These are phyloP conservation scores for Afroboletus lepidellus DNA, from an alignment of 1,284 basidiomycete genomes.

Conservation along the genomic window DNA sequence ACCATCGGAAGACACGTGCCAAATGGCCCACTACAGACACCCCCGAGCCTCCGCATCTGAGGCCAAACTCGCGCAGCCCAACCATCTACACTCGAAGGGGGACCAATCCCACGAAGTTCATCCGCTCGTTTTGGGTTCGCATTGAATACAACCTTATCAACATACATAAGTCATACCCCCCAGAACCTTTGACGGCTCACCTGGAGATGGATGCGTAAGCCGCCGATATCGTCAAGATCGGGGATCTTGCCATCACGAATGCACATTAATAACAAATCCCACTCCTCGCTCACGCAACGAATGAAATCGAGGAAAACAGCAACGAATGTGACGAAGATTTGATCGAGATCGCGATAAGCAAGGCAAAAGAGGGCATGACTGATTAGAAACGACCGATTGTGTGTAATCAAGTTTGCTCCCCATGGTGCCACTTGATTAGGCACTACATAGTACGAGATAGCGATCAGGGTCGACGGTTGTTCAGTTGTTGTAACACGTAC, in stretches of 20 bases:
- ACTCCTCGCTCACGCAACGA: slow-evolving; percentile 3
- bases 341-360: slow-evolving; percentile 7
- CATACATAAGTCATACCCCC: neutral
- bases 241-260: slow-evolving; percentile 6
- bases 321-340: slow-evolving; percentile 11
- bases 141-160: slow-evolving; percentile 1
- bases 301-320: slow-evolving; percentile 9
- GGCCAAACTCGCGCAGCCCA: slow-evolving; percentile 18
- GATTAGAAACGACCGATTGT: slow-evolving; percentile 15
- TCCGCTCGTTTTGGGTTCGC: slow-evolving; percentile 10
- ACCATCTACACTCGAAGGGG: slow-evolving; percentile 11
- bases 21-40: slow-evolving; percentile 16
- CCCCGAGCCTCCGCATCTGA: slow-evolving; percentile 8
- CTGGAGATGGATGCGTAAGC: slow-evolving; percentile 5
- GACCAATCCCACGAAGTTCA: slow-evolving; percentile 13
- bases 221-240: slow-evolving; percentile 4
- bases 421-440: slow-evolving; percentile 13
- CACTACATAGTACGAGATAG: slow-evolving; percentile 8
- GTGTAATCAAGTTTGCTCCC: slow-evolving; percentile 8
- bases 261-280: slow-evolving; percentile 2
- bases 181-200: neutral
- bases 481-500: neutral
- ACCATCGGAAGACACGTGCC: slow-evolving; percentile 14
- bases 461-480: neutral
- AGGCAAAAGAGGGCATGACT: slow-evolving; percentile 21